Percentiles rank a stretch among this genome's conserved stretches.
These are phyloP conservation scores for Brasenia schreberi DNA, from an alignment of 164 flowering plant genomes.

Conservation along the genomic window DNA sequence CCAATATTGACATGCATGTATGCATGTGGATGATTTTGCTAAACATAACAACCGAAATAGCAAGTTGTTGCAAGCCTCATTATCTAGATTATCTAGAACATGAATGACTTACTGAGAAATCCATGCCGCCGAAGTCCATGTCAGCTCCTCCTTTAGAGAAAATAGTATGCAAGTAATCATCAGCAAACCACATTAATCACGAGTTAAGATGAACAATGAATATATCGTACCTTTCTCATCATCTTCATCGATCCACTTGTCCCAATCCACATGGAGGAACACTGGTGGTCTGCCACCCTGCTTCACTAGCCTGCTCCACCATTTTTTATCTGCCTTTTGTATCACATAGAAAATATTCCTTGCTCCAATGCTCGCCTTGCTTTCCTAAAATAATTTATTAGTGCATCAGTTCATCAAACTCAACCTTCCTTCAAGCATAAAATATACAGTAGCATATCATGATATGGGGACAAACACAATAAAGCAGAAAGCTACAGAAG, in stretches of 20 bases:
- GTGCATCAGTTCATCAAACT: not conserved
- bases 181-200: not conserved
- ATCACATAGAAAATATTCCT: slow-evolving; percentile 43
- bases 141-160: slow-evolving; percentile 21
- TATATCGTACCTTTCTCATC: slow-evolving; percentile 33
- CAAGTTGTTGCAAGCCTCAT: no score
- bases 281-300: slow-evolving; percentile 53
- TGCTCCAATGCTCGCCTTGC: slow-evolving; percentile 42
- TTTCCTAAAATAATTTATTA: slow-evolving; percentile 29
- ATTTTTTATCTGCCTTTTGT: slow-evolving; percentile 54
- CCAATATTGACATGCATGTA: no score
- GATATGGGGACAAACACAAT: no score
- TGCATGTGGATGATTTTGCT: no score
- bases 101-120: slow-evolving; percentile 39
- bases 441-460: no score
- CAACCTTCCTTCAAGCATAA: no score
- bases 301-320: slow-evolving; percentile 62
- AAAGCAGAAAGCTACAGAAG: no score
- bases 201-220: not conserved
- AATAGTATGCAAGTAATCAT: not conserved
- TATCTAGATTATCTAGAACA: not conserved
- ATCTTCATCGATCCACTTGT: slow-evolving; percentile 76
- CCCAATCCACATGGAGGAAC: slow-evolving; percentile 66
- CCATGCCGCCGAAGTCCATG: slow-evolving; percentile 39
- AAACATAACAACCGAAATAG: no score